A percentile compares a stretch with the other conserved stretches of the same genome.
Evolutionary conservation across 306 rosid species (phyloP).

Genomic region (Cicer judaicum): DNA sequence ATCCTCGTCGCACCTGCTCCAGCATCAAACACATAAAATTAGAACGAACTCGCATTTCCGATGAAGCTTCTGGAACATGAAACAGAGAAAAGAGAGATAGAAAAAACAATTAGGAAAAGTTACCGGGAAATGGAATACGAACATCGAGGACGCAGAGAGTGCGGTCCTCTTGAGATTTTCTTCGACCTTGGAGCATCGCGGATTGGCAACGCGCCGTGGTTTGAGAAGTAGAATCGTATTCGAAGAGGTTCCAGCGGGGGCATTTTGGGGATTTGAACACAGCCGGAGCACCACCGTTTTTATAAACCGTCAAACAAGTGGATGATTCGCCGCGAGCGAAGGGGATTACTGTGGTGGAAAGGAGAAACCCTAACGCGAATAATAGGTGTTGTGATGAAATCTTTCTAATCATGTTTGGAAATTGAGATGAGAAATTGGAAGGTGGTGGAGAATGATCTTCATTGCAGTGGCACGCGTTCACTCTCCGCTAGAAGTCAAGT

Average conservation of each 20-base stretch:
- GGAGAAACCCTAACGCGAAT: constrained; percentile 53
- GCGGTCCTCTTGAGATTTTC: constrained; percentile 82
- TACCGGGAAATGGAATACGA: constrained; percentile 83
- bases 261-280: constrained; percentile 93
- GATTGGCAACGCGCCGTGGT: constrained; percentile 63
- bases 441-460: background rate
- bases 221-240: constrained; percentile 52
- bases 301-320: constrained; percentile 79
- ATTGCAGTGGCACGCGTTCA: background rate
- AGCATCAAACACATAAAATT: constrained; percentile 33
- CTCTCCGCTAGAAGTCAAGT: background rate
- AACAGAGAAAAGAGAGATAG: background rate
- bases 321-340: constrained; percentile 65
- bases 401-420: constrained; percentile 37
- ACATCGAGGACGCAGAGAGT: constrained; percentile 80
- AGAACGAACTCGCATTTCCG: constrained; percentile 16
- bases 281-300: constrained; percentile 89
- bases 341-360: constrained; percentile 37
- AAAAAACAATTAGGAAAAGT: background rate
- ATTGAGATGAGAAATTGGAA: constrained; percentile 20
- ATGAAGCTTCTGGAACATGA: constrained; percentile 20
- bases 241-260: constrained; percentile 82
- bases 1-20: constrained; percentile 68
- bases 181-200: constrained; percentile 76
- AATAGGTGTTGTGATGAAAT: constrained; percentile 2